Evolutionary conservation across 257 asterid species (phyloP), one percentile per base, ranked within the genome.

Genomic region (Solanum sitiens): DNA sequence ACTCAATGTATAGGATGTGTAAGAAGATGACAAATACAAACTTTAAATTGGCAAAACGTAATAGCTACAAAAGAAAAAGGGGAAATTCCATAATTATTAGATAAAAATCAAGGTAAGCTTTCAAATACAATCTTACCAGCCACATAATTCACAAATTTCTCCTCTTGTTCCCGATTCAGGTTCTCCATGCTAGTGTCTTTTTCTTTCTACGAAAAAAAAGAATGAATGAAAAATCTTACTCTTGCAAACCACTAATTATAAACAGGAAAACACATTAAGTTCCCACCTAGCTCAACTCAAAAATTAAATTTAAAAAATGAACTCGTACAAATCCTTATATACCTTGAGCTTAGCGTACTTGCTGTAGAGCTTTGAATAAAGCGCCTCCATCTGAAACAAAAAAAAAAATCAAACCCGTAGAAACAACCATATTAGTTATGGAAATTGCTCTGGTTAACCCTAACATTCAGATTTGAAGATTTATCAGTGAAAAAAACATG

Each of bases 281-380:
- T 72, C 39, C 44, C 15, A 72, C 15, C 11, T 12, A 27, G 18
- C 27, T n/a, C 65, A 33, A 15, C 21, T 80, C 85, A 79, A 80
- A 80, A 7, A 20, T 63, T 11, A 53, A 4, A 33, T 30, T 25
- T 12, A 0, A 68, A 83, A 13, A 65, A 83, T n/a, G 33, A 20
- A 59, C 56, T n/a, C 2, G 30, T 21, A 83, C 71, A 47, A 85
- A 75, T 16, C 84, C 50, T 27, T 21, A 50, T 47, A 47, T 80
- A 95, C 98, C 98, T 93, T 96, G 90, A 93, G 92, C 61, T 91
- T 90, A 61, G 86, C 40, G 91, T 96, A 96, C 89, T 94, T 93
- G 86, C 35, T 72, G 89, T 93, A 93, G 68, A 96, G 94, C 94
- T 96, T 96, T 27, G 90, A 25, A 90, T 96, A 96, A 89, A 94